Evolutionary conservation across 2,329 filamentous ascomycete species (phyloP), one percentile per base, ranked within the genome.

Genomic region (Microascus cirrosus): DNA sequence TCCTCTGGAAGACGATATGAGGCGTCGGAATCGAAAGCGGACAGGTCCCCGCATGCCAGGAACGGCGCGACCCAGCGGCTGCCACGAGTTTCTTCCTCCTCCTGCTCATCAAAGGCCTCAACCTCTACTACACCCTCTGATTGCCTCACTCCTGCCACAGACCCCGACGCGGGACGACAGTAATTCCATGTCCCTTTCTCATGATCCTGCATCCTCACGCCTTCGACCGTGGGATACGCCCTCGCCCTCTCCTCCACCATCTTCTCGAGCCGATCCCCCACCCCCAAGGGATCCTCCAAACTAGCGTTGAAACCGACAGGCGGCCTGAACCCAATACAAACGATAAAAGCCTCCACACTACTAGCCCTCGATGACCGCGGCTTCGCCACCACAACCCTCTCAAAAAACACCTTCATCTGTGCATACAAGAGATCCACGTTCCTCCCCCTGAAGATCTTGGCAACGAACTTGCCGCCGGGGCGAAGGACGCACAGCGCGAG

Each of bases 391-490:
- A 90, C 83, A 50, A 99, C 94, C 57, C 83, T 77, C 63, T 87
- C 69, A 64, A 99, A 99, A 58, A 97, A 91, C 22, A 93, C 83
- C 69, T 92, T 94, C 57, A 99, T 81, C 70, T 99, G 94, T 1
- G 91, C 91, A 68, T 94, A 97, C 10, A 99, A 82, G 25, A 97
- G 77, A 68, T 97, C 94, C n/a, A 97, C 92, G 66, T 97, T 94
- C 64, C 91, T 86, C 18, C 90, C 92, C 18, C 94, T 79, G 75
- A 99, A 99, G 61, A 99, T 96, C 77, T 99, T 99, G 60, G 94
- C 94, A 8, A 99, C 93, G 65, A 99, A 99, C 67, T 90, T 95
- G 61, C 94, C 94, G 51, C 94, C 94, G 0, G 92, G 92, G 60
- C 89, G 88, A 24, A 99, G 81, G 13, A 99, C 91, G 68, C 93